Evolutionary conservation across 352 stramenopile genomes (phyloP), one percentile per base, ranked within the genome.

Genomic region (Plasmopara muralis): DNA sequence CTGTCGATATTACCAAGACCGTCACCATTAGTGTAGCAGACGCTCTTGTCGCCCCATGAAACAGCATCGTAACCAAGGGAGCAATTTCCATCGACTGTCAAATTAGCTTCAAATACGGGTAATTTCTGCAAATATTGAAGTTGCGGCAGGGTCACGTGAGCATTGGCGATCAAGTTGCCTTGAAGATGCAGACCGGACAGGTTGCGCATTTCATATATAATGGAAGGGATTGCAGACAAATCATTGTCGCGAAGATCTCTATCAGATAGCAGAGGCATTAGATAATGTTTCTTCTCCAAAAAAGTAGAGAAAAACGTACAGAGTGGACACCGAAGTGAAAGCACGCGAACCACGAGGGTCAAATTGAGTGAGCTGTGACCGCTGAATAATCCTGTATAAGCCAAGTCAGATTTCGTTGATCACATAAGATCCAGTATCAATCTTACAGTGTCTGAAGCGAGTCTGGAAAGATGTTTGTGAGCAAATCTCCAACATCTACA

Each of bases 241-340:
- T 63, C 31, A 34, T 90, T 90, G 55, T 87, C 65, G 39, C 68
- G 64, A 47, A 90, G 54, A 48, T 90, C 77, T 55, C 79, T 90
- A 47, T 41, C 46, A 8, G 35, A 42, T 3, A 53, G 46, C 16
- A 9, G 18, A 41, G 7, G 16, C 13, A 25, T 64, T 35, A 70
- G 43, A 39, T 16, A 6, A 57, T 35, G 12, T 30, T 13, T n/a
- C 37, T 38, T 38, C 33, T 14, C 16, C 5, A 30, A 38, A 28
- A 46, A 2, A 16, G 2, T 9, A 55, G 5, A 42, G 9, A 46
- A 9, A 16, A 8, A 81, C 76, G 55, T 70, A 89, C 79, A 89
- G 68, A 0, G 61, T 58, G 16, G 64, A 74, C 20, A 86, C 68
- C 7, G 62, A 70, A 2, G 57, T 67, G 35, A 87, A 77, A 2